Evolutionary conservation across 2,329 filamentous ascomycete species (phyloP).

Genomic region (Akanthomyces uredinophilus): DNA sequence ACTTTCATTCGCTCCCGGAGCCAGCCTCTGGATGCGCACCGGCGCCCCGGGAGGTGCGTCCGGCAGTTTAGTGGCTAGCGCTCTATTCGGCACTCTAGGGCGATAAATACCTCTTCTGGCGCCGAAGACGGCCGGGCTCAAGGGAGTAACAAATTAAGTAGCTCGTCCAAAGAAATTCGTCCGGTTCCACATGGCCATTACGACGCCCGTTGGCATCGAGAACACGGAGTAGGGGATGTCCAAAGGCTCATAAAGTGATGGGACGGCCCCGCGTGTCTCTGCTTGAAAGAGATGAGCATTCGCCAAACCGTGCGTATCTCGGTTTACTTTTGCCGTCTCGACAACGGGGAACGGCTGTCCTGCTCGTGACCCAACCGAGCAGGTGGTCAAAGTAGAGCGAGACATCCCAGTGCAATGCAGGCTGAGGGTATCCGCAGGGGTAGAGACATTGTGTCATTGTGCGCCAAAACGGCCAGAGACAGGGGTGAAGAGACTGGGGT

Average conservation of each 20-base stretch:
- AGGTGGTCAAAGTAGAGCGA: background rate
- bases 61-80: background rate
- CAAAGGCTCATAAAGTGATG: background rate
- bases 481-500: slow-evolving; percentile 1
- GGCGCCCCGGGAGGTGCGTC: slow-evolving; percentile 1
- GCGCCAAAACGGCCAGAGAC: background rate
- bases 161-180: background rate
- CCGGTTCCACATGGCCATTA: background rate
- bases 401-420: background rate
- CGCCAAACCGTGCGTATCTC: background rate
- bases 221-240: background rate
- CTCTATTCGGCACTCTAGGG: slow-evolving; percentile 4
- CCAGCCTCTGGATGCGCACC: background rate
- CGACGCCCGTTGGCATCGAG: background rate
- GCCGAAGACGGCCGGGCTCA: background rate
- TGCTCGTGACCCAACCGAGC: background rate
- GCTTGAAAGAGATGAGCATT: too few species aligned
- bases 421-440: background rate
- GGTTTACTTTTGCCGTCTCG: background rate
- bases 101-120: slow-evolving; percentile 12
- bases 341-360: background rate
- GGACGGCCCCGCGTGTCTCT: background rate
- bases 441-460: slow-evolving; percentile 6
- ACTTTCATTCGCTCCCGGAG: background rate
- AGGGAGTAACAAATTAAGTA: background rate